Evolutionary conservation across 1,284 basidiomycete species (phyloP).

Genomic region (Cryptococcus floricola): DNA sequence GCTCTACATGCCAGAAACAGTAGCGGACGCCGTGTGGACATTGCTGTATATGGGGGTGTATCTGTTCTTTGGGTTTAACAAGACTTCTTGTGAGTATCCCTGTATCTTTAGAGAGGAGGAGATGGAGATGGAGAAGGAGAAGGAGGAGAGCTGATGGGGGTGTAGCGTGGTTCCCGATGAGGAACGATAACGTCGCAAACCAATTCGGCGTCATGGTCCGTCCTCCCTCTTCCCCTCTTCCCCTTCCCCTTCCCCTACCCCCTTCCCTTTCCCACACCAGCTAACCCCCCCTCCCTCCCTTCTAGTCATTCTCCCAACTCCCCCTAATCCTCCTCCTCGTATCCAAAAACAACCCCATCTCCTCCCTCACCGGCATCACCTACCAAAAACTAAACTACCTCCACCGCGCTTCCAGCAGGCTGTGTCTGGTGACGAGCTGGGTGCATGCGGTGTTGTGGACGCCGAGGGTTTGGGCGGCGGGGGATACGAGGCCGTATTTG

Average conservation of each 20-base stretch:
- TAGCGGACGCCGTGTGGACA: constrained; percentile 25
- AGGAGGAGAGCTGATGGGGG: neutral
- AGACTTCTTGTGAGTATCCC: constrained; percentile 6
- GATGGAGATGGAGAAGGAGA: neutral
- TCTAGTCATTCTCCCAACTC: constrained; percentile 39
- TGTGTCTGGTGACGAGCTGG: constrained; percentile 39
- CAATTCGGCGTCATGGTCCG: constrained; percentile 32
- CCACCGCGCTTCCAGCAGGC: constrained; percentile 46
- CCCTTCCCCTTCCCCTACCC: neutral
- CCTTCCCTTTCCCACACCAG: neutral
- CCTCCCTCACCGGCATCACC: constrained; percentile 45
- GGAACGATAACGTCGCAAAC: constrained; percentile 20
- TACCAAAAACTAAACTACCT: constrained; percentile 52
- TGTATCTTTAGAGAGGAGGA: neutral
- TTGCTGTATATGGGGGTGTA: constrained; percentile 24
- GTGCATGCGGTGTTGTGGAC: constrained; percentile 37
- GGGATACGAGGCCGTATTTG: constrained; percentile 20
- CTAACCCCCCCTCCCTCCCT: neutral
- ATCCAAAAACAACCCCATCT: constrained; percentile 48
- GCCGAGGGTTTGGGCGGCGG: constrained; percentile 16
- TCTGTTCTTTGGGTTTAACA: constrained; percentile 10
- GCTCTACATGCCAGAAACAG: constrained; percentile 30
- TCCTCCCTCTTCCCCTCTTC: neutral
- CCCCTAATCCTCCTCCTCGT: constrained; percentile 47
- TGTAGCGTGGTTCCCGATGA: constrained; percentile 11